A percentile compares a stretch with the other conserved stretches of the same genome.
These are phyloP conservation scores for Alternaria conjuncta DNA, from an alignment of 2,329 filamentous ascomycete genomes.

Conservation along the genomic window DNA sequence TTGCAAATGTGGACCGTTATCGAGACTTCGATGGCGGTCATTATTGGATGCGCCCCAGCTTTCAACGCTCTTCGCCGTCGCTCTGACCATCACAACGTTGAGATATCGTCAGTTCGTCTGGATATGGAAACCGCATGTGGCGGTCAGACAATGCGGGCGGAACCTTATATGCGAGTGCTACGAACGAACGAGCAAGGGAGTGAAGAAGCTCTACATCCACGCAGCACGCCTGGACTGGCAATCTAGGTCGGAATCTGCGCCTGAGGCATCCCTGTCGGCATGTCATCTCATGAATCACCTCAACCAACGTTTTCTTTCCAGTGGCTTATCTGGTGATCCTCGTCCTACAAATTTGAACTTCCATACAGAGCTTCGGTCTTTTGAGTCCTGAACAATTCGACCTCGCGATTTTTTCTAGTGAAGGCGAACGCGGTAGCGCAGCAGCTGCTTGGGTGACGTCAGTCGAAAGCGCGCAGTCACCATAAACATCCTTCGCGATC, in stretches of 20 bases:
- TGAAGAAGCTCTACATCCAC: neutral
- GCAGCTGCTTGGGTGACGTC: too few relatives aligned
- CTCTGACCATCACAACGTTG: neutral
- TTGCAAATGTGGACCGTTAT: neutral
- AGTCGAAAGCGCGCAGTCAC: neutral
- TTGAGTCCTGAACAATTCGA: too few relatives aligned
- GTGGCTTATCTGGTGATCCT: too few relatives aligned
- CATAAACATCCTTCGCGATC: neutral
- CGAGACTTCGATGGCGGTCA: neutral
- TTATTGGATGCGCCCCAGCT: neutral
- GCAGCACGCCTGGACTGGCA: neutral
- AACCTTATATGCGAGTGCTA: fast-evolving
- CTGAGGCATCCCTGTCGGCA: too few relatives aligned
- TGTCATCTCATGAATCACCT: too few relatives aligned
- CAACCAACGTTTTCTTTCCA: too few relatives aligned
- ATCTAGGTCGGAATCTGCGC: too few relatives aligned
- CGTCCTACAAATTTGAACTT: too few relatives aligned
- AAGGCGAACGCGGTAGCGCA: too few relatives aligned
- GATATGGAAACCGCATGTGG: neutral
- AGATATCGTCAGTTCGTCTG: neutral
- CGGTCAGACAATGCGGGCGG: fast-evolving
- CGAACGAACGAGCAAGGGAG: neutral
- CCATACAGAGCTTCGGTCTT: too few relatives aligned
- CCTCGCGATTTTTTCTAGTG: too few relatives aligned
- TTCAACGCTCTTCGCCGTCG: neutral